Base-by-base conservation (phyloP, 139 green algal species). In the Desmodesmus armatus region DNA sequence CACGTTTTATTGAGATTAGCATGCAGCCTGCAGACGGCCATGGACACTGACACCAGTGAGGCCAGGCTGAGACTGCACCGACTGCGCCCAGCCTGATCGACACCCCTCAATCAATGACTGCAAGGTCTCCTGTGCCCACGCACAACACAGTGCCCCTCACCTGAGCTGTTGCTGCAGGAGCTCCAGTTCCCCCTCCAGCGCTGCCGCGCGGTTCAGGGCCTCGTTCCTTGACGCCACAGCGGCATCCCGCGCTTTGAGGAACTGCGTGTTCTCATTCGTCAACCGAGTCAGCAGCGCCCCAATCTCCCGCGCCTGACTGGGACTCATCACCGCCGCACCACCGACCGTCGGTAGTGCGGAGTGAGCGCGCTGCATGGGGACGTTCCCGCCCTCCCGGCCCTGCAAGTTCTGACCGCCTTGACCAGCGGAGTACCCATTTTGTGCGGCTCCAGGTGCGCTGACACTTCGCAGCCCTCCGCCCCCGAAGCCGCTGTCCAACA, bases 201-300 rank as follows among this genome's bases (percentile, higher is more conserved):
- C 80, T 29, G 29, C 39, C 1, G 79, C 40, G 19, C 35, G 37
- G 44, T 65, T 74, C 7, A 67, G 31, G 1, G 80, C 80, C 17
- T 51, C 49, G 37, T 85, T 47, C n/a, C 66, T 73, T 5, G 69
- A 47, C 58, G 41, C 19, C 41, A 62, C 44, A 3, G 67, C 80
- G 27, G 44, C 80, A 49, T 85, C 80, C 41, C 62, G 58, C 1
- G 25, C 35, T 15, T 79, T 66, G 1, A 85, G 37, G 66, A 85
- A 85, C 23, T 29, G 4, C 31, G 80, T 66, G 40, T 85, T 85
- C 80, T 85, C 80, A 37, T 60, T 65, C 13, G 80, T 79, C 47
- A 85, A 39, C 9, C 80, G 44, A 3, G 51, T 76, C 40, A 85
- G 80, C 80, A 85, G 37, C 2, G 21, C 80, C 15, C 80, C 80